These are phyloP conservation scores for Phalaenopsis equestris DNA, from an alignment of 106 monocot species.

Conservation along the genomic window DNA sequence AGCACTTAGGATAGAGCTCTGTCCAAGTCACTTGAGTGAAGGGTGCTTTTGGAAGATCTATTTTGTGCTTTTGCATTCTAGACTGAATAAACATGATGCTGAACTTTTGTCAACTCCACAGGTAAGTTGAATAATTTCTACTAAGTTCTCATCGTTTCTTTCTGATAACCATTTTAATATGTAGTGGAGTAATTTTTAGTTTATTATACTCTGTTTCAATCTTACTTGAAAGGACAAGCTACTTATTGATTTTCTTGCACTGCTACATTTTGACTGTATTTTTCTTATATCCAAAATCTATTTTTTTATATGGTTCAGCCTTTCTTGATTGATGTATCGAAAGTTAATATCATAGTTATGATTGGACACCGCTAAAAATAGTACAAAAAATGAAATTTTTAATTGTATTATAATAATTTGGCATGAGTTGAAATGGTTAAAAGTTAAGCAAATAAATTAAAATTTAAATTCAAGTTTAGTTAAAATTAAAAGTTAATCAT, in stretches of 20 bases:
- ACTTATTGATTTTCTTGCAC: not conserved
- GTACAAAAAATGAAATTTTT: not conserved
- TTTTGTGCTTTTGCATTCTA: slow-evolving; percentile 69
- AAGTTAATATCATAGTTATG: not conserved
- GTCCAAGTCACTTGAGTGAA: slow-evolving; percentile 66
- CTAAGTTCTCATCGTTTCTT: not conserved
- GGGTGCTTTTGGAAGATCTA: slow-evolving; percentile 69
- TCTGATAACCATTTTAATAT: not conserved
- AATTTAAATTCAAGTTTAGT: not conserved
- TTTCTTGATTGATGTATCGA: not conserved
- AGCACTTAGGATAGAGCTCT: slow-evolving; percentile 54
- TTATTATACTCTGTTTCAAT: not conserved
- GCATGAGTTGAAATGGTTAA: not conserved
- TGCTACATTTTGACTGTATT: not conserved
- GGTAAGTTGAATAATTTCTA: slow-evolving; percentile 12
- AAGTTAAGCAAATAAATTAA: not conserved
- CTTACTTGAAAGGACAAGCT: not conserved
- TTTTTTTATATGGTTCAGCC: not conserved
- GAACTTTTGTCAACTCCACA: slow-evolving; percentile 60
- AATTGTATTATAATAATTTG: not conserved
- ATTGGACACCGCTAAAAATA: not conserved
- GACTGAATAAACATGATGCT: slow-evolving; percentile 55
- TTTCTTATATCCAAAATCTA: not conserved
- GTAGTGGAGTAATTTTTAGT: not conserved
- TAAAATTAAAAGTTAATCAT: too few relatives aligned